These are phyloP conservation scores for Saccharomyces jurei DNA, from an alignment of 805 yeast genomes.

Conservation along the genomic window DNA sequence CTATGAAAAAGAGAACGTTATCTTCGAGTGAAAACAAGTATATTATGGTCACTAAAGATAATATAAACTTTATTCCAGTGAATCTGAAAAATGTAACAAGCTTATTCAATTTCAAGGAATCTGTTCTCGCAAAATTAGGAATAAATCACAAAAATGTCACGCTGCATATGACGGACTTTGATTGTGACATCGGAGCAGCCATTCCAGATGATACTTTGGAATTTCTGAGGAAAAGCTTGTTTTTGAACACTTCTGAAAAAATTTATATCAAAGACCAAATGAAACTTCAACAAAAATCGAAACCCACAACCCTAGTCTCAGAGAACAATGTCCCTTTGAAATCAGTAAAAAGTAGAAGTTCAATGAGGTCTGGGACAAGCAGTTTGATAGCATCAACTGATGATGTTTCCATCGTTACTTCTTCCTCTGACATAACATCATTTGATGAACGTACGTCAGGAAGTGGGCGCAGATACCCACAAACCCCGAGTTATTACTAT, in stretches of 20 bases:
- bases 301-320: constrained; percentile 9
- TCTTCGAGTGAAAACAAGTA: constrained; percentile 21
- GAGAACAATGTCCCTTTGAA: constrained; percentile 13
- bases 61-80: constrained; percentile 44
- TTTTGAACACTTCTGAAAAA: constrained; percentile 27
- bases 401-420: constrained; percentile 21
- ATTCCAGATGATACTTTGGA: constrained; percentile 43
- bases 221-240: constrained; percentile 30
- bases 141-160: constrained; percentile 24
- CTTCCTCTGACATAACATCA: constrained; percentile 27
- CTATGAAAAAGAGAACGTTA: constrained; percentile 20
- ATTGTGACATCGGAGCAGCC: constrained; percentile 48
- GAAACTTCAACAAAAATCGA: constrained; percentile 14
- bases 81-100: constrained; percentile 29
- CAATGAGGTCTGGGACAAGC: constrained; percentile 22
- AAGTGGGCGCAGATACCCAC: constrained; percentile 23
- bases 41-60: constrained; percentile 60
- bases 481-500: constrained; percentile 28
- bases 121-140: constrained; percentile 32
- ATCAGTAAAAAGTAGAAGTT: constrained; percentile 22
- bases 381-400: constrained; percentile 21
- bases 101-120: constrained; percentile 34
- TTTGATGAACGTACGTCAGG: constrained; percentile 24
- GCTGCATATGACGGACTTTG: constrained; percentile 63
- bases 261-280: constrained; percentile 24